Evolutionary conservation across 371 early-diverging fungal species (phyloP), one percentile per base, ranked within the genome.

Genomic region (Mortierella sp.): DNA sequence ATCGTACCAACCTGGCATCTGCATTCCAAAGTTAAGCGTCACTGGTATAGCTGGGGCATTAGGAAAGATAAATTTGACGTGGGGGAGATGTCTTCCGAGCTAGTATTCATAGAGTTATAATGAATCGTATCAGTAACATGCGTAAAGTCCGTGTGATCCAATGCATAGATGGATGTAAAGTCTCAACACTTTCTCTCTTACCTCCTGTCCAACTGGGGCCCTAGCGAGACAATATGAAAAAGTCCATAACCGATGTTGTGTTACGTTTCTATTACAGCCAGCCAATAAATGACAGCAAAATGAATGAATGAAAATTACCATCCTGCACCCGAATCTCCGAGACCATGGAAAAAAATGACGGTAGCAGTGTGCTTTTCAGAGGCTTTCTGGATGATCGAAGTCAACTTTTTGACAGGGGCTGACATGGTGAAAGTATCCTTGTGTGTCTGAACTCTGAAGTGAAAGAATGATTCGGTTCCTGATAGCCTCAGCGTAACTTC

Each of bases 1-100:
- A 75, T 98, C 97, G 83, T 96, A 85, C 87, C 91, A 92, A 58
- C 91, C 90, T 26, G 97, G 97, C 97, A 98, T 97, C 13, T 69
- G 66, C 84, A 91, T 89, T 12, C 97, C 97, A 35, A 79, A 78
- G 83, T 98, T 98, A 64, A 97, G 65, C 12, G 97, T 93, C 40
- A 98, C 90, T 9, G 96, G 94, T 47, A 86, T 88, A 28, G 72
- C 60, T 5, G 97, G 97, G 13, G 97, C 97, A 78, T 96, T 90
- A 17, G 97, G 97, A 54, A 96, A 86, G 58, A 95, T 77, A 85
- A 90, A 96, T 80, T 96, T 95, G 62, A 94, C 90, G 82, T 95
- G 89, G 22, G 93, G 94, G n/a, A 96, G 86, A n/a, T 60, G 32
- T 31, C 23, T 26, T 31, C 60, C 47, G 42, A 79, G 71, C 80